Base-by-base conservation (phyloP, 352 stramenopile species). In the Globisporangium nunn region DNA sequence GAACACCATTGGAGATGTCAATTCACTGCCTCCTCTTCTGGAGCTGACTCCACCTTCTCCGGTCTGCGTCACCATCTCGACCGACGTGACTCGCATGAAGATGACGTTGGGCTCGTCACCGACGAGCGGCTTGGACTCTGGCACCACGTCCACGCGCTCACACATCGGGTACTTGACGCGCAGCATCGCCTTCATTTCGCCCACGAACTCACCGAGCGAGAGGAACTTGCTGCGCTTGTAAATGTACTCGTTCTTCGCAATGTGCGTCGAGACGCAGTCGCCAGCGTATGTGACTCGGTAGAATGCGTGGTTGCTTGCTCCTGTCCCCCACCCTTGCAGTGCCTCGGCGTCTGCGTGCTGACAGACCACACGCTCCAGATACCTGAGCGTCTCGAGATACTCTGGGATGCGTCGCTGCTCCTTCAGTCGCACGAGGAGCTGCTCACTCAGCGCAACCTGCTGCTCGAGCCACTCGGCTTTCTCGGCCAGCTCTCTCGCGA, bases 151-250 rank as follows among this genome's bases (percentile, higher is more conserved):
- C 3, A 88, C 74, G 6, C 71, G 75, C 31, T 88, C 77, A 40
- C 80, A 83, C 15, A 74, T 59, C 0, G 70, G 70, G 37, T 83
- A 83, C 51, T 79, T 81, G 40, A 60, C 59, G 3, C 72, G 70
- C 28, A 91, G 56, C 63, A 77, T 74, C 0, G 66, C 62, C 51
- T 88, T 85, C 51, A 88, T 72, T 28, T 91, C 81, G 31, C 64
- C 45, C 6, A 88, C 66, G 53, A 88, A 87, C 48, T 91, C 81
- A 0, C 78, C 74, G 1, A 91, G 61, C 14, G 78, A 88, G 50
- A 73, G 63, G 58, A 87, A 91, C 35, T 73, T 77, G 56, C 62
- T 84, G 4, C 82, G 76, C 50, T 86, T 87, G 74, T 91, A 90
- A 48, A 93, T 82, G 55, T 74, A 91, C 43, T 88, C 80, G 54